Conservation (phyloP, 2,329 filamentous ascomycete species). For the Colletotrichum chlorophyti region DNA sequence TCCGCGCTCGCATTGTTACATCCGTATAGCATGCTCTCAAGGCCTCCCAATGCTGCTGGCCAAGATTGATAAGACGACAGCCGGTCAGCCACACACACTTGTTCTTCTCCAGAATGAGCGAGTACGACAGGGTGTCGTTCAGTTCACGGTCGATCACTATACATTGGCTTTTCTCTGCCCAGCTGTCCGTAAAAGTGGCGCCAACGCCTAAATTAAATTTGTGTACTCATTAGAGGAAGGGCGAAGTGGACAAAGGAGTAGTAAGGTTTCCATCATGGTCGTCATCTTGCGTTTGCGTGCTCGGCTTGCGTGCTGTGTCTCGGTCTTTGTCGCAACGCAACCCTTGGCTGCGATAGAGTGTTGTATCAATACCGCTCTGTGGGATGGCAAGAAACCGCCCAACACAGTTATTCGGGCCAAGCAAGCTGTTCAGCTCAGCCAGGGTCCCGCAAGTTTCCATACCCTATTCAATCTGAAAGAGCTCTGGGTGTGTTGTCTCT, state of each 20-base stretch:
- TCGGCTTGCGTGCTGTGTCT: slow-evolving; percentile 9
- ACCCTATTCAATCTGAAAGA: slow-evolving; percentile 4
- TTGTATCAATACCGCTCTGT: background rate
- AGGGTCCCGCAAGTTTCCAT: background rate
- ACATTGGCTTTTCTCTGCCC: background rate
- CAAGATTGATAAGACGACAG: slow-evolving; percentile 10
- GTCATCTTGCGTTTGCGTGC: slow-evolving; percentile 1
- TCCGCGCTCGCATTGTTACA: too few species aligned
- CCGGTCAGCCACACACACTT: slow-evolving; percentile 12
- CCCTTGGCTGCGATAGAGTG: background rate
- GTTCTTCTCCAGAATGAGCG: too few species aligned
- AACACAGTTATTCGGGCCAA: slow-evolving; percentile 5
- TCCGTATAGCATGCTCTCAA: too few species aligned
- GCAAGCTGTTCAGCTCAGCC: slow-evolving; percentile 6
- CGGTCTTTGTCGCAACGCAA: background rate
- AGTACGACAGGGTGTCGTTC: background rate
- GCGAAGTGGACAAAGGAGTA: background rate
- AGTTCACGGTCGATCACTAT: slow-evolving; percentile 8
- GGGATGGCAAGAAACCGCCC: background rate
- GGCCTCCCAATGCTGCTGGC: too few species aligned
- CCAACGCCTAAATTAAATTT: too few species aligned
- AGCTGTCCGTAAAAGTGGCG: slow-evolving; percentile 11
- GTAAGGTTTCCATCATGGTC: background rate
- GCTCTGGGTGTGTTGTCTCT: slow-evolving; percentile 19
- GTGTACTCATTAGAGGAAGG: background rate